Base-by-base conservation (phyloP, 352 stramenopile genomes). In the Phytophthora palmivora region DNA sequence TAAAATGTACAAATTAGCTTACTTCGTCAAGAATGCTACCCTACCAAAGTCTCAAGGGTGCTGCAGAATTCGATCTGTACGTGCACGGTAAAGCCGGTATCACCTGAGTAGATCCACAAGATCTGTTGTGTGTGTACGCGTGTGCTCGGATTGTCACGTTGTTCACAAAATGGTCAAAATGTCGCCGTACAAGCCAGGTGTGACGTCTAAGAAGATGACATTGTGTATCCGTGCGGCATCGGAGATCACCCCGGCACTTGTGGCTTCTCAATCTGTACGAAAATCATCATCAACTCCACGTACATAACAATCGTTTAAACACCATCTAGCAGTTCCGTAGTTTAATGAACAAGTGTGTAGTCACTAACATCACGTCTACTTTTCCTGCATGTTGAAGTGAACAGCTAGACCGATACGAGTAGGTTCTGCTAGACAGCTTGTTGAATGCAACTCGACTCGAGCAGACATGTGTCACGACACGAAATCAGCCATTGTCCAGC, bases 1-100 rank as follows among this genome's bases (percentile, higher is more conserved):
- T 3, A 74, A 84, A 43, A 72, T 79, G 59, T 79, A 78, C 59
- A 87, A 87, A 58, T 52, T 87, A 50, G 47, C 39, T 9, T 61
- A 66, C 22, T 33, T 66, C 10, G 19, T 70, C 19, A 56, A 61
- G 24, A 34, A 60, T 7, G 52, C 70, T 3, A 62, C n/a, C 4
- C 62, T 42, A 21, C 47, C 62, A 42, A 70, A 54, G 15, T 11
- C 36, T 18, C 18, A 21, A 8, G 26, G 33, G 6, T 28, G 16
- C 32, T 34, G 22, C 10, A 61, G 37, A 12, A 2, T 30, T 18
- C 47, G 0, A 5, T 70, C 1, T 70, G 62, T 15, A 70, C 42
- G 19, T 47, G 54, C 19, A 6, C 41, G n/a, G 62, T 70, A 18
- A 70, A 57, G 15, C 47, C 55, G 8, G 54, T 41, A 6, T 6